These are phyloP conservation scores for Populus nigra DNA, from an alignment of 345 rosid genomes.

Conservation along the genomic window DNA sequence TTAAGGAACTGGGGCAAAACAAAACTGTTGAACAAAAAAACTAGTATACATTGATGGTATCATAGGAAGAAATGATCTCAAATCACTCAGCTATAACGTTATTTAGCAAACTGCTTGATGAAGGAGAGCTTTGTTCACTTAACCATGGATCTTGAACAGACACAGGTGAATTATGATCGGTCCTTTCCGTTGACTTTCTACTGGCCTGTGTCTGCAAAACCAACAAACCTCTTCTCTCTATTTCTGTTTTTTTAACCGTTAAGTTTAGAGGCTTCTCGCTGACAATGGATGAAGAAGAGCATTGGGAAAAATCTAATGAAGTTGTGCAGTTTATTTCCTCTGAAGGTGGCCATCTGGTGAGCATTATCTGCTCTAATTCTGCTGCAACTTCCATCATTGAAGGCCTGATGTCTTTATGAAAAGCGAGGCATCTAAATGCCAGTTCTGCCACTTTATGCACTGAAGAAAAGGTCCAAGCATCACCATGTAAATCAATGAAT, in stretches of 20 bases:
- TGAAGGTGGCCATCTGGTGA: constrained; percentile 20
- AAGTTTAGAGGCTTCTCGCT: constrained; percentile 34
- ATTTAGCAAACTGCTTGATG: constrained; percentile 40
- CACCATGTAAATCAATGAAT: constrained; percentile 28
- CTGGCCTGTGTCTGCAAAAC: constrained; percentile 10
- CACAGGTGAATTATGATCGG: constrained; percentile 33
- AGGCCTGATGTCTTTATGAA: constrained; percentile 62
- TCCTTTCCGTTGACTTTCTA: constrained; percentile 25
- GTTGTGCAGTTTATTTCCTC: constrained; percentile 23
- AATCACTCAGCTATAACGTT: constrained; percentile 24
- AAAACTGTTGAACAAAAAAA: neutral
- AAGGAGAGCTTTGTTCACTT: constrained; percentile 57
- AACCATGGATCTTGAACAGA: constrained; percentile 45
- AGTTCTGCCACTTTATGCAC: constrained; percentile 55
- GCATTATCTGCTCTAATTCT: constrained; percentile 48
- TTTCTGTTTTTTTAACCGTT: constrained; percentile 10
- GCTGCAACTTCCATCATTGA: constrained; percentile 59
- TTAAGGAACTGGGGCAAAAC: neutral
- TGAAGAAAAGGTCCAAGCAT: constrained; percentile 45
- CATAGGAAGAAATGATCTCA: neutral
- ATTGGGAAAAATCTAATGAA: constrained; percentile 19
- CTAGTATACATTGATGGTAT: neutral
- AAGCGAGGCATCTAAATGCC: constrained; percentile 75
- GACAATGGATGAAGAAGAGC: constrained; percentile 28
- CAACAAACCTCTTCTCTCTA: constrained; percentile 6